These are phyloP conservation scores for Amylostereum chailletii DNA, from an alignment of 1,284 basidiomycete genomes.

Conservation along the genomic window DNA sequence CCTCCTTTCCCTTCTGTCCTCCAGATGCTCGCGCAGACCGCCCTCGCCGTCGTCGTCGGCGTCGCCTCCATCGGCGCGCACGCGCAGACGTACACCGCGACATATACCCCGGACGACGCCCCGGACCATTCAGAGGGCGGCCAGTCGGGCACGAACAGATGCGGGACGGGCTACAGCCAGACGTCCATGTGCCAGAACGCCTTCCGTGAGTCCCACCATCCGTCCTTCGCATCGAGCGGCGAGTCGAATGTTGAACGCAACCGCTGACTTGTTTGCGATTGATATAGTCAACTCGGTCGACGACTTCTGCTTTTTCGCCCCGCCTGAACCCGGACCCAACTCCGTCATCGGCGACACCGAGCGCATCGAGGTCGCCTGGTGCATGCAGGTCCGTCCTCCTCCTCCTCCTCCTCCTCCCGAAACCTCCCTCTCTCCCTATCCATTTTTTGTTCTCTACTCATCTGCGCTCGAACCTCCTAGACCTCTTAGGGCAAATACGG, in stretches of 20 bases:
- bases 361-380: constrained; percentile 65
- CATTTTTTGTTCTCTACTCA: no score
- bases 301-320: constrained; percentile 54
- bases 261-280: constrained; percentile 12
- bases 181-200: constrained; percentile 59
- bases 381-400: constrained; percentile 34
- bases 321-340: constrained; percentile 44
- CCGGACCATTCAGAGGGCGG: constrained; percentile 48
- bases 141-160: constrained; percentile 58
- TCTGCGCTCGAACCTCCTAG: no score
- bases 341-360: constrained; percentile 50
- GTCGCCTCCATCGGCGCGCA: constrained; percentile 15
- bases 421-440: no score
- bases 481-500: constrained; percentile 42
- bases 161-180: constrained; percentile 49
- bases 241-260: constrained; percentile 1
- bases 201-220: constrained; percentile 33
- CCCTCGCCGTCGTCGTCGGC: constrained; percentile 6
- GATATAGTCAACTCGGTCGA: constrained; percentile 48
- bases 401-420: no score
- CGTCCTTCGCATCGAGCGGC: background rate
- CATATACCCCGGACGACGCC: constrained; percentile 32
- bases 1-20: no score
- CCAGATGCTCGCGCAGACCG: background rate
- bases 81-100: constrained; percentile 27